Evolutionary conservation across 192 early-diverging fungal species (phyloP), one percentile per base, ranked within the genome.

Genomic region (Gorgonomyces haynaldii): DNA sequence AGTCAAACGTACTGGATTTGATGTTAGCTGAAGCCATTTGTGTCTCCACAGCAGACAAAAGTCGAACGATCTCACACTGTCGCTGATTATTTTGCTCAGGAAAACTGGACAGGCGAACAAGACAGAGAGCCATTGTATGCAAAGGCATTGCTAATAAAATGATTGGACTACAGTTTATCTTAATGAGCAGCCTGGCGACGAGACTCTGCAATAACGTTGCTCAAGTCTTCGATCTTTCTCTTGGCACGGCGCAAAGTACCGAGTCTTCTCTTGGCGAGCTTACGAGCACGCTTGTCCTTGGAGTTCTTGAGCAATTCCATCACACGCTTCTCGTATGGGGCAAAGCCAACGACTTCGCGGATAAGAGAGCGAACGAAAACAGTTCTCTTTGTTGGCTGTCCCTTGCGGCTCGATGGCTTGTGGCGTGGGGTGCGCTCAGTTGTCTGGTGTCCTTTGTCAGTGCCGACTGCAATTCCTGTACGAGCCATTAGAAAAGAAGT

Each of bases 281-380:
- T 92, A 68, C 88, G 82, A 48, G 96, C 96, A 65, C 96, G 88
- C 91, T 98, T 98, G 71, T 98, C 96, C 73, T 91, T 92, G 69
- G 88, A 89, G 86, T 96, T 96, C 83, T 91, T 93, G 66, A 98
- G 74, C 84, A 98, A 81, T 82, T 98, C 96, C 93, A 98, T 96
- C 56, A 97, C 85, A 72, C 96, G 84, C 57, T 83, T 84, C 76
- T 98, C 96, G 68, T 98, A 98, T 47, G 96, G 96, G 41, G 96
- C 85, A 60, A 85, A 97, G 43, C 96, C 96, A 62, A 76, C 81
- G 27, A 98, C 93, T 72, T 98, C 96, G 58, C 96, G 91, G 66
- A 98, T 71, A 58, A 97, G 61, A 60, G 81, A 82, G 61, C 86
- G 85, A 45, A 98, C 93, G 67, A 96, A 93, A 66, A 66, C 68